phyloP scores from a whole-genome alignment of 2,329 filamentous ascomycete genomes.

The Arthrocladium fulminans region DNA sequence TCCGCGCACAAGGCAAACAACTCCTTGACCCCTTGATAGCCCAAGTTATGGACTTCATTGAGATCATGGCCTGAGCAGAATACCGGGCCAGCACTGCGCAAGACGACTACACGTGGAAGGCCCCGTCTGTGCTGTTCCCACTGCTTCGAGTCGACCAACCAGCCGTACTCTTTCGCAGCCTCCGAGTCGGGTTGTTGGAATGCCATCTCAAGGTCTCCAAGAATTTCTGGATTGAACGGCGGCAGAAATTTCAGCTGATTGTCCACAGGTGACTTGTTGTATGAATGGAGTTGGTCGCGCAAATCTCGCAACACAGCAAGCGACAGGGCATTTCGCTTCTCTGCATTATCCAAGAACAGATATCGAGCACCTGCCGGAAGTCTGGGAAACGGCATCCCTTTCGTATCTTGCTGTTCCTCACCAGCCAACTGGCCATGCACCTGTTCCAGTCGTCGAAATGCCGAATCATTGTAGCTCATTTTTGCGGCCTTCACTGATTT shows the following conservation, averaged over 20 bases:
- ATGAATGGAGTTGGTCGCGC: constrained; percentile 15
- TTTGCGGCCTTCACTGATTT: too few relatives aligned
- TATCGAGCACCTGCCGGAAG: constrained; percentile 16
- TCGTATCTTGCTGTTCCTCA: neutral
- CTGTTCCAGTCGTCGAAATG: neutral
- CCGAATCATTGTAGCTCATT: too few relatives aligned
- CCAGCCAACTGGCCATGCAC: neutral
- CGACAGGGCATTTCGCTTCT: constrained; percentile 17
- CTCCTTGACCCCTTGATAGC: constrained; percentile 18
- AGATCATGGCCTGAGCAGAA: constrained; percentile 21
- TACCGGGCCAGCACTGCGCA: constrained; percentile 19
- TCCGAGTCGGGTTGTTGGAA: constrained; percentile 7
- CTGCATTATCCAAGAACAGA: constrained; percentile 16
- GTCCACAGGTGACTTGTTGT: constrained; percentile 19
- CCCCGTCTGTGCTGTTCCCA: constrained; percentile 17
- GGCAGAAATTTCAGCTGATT: constrained; percentile 15
- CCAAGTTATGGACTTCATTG: constrained; percentile 14
- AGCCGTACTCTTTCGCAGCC: constrained; percentile 15
- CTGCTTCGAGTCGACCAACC: constrained; percentile 13
- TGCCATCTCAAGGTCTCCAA: constrained; percentile 16
- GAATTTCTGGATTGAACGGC: constrained; percentile 18
- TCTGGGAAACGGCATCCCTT: constrained; percentile 14
- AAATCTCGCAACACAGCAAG: constrained; percentile 18
- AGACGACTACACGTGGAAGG: constrained; percentile 19
- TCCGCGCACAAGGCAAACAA: constrained; percentile 21